Percentiles rank a stretch among this genome's conserved stretches.
Evolutionary conservation across 2,329 filamentous ascomycete genomes (phyloP).

Genomic region (Rachicladosporium sp.): DNA sequence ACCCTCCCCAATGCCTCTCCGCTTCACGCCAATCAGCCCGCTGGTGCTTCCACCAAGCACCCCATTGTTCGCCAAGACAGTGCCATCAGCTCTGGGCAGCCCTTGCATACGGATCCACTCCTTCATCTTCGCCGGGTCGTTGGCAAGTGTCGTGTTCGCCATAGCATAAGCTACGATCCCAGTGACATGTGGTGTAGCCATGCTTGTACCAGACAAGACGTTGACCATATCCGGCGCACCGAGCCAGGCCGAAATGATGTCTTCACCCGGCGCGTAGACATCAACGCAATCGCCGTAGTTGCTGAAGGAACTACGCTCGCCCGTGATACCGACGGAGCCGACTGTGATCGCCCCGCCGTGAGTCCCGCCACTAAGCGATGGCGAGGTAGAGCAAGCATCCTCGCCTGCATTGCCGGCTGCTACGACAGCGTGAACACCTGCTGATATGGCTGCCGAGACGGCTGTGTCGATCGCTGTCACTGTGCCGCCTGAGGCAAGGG

Average conservation of each 20-base stretch:
- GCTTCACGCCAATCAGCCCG: too few relatives aligned
- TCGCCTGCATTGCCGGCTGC: constrained; percentile 33
- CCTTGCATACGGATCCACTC: constrained; percentile 24
- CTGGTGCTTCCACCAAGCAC: background rate
- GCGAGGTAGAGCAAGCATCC: constrained; percentile 31
- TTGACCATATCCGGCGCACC: constrained; percentile 37
- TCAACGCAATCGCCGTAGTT: constrained; percentile 42
- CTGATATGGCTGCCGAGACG: constrained; percentile 23
- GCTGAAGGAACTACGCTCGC: constrained; percentile 29
- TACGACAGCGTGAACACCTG: constrained; percentile 34
- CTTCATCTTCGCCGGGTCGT: constrained; percentile 33
- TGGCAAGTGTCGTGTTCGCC: constrained; percentile 28
- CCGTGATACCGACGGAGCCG: constrained; percentile 32
- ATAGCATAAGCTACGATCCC: constrained; percentile 44
- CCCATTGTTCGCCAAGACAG: constrained; percentile 6
- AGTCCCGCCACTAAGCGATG: constrained; percentile 28
- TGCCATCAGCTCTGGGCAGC: constrained; percentile 10
- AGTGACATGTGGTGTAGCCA: constrained; percentile 42
- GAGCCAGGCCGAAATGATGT: constrained; percentile 41
- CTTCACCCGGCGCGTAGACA: constrained; percentile 44
- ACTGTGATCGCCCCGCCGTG: constrained; percentile 33
- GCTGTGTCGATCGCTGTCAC: constrained; percentile 20
- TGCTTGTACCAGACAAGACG: constrained; percentile 36
- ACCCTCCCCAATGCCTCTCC: too few relatives aligned
- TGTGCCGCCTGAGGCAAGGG: constrained; percentile 22